Evolutionary conservation across 2,329 filamentous ascomycete genomes (phyloP).

Genomic region (Paracoccidioides brasiliensis): DNA sequence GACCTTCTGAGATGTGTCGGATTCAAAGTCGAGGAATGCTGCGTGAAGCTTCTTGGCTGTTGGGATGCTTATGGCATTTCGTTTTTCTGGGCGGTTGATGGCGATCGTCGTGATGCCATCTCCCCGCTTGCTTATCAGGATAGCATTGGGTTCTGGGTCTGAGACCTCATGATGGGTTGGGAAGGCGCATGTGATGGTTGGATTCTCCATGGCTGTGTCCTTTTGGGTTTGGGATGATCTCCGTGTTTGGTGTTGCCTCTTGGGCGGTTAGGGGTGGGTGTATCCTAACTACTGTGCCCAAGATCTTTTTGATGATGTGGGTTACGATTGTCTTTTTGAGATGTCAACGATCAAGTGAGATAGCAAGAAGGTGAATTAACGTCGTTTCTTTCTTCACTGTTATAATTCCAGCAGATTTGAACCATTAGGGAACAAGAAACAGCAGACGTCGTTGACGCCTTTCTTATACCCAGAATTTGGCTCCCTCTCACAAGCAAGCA

Average conservation of each 20-base stretch:
- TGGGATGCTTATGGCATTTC: conserved; percentile 40
- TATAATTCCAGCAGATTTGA: no score
- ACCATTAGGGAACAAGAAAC: no score
- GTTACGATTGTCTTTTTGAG: neutral
- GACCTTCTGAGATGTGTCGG: conserved; percentile 39
- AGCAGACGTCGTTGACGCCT: no score
- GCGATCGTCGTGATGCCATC: conserved; percentile 42
- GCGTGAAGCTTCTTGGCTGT: conserved; percentile 38
- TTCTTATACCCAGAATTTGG: no score
- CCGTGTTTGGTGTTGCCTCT: neutral
- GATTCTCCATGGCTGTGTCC: neutral
- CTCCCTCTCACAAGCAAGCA: no score
- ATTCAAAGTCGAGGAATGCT: conserved; percentile 39
- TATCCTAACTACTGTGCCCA: neutral
- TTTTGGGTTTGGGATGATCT: neutral
- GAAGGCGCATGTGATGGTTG: neutral
- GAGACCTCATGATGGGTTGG: neutral
- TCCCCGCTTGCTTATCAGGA: conserved; percentile 10
- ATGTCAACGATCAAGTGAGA: no score
- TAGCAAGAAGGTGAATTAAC: neutral
- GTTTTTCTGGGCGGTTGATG: conserved; percentile 38
- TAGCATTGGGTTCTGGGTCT: conserved; percentile 3
- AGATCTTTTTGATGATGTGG: neutral
- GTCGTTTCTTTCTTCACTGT: neutral
- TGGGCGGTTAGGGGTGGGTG: neutral